phyloP scores from a whole-genome alignment of 495 filamentous ascomycete species.

The Penicillium steckii region DNA sequence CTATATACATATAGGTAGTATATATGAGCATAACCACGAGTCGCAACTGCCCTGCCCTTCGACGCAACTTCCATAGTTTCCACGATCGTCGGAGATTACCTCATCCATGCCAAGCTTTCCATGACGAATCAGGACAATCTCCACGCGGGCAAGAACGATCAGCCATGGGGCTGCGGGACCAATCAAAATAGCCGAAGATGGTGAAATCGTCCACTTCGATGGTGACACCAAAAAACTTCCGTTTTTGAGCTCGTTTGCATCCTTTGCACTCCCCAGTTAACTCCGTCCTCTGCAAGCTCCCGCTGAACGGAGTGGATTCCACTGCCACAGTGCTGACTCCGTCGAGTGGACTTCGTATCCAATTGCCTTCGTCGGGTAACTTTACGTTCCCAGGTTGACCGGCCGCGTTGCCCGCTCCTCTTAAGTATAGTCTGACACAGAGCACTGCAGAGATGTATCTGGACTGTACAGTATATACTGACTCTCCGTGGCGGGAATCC shows the following conservation, averaged over 20 bases:
- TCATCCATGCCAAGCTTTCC: constrained; percentile 9
- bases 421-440: no score
- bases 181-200: constrained; percentile 11
- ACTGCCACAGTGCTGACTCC: neutral
- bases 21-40: no score
- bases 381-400: neutral
- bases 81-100: constrained; percentile 8
- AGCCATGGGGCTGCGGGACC: constrained; percentile 3
- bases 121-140: constrained; percentile 19
- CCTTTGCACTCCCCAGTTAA: no score
- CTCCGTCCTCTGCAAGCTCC: no score
- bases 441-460: no score
- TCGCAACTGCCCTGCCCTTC: no score
- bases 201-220: constrained; percentile 19
- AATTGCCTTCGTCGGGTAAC: neutral
- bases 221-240: constrained; percentile 11
- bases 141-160: constrained; percentile 17
- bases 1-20: no score
- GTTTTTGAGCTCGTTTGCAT: neutral
- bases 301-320: no score
- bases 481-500: neutral
- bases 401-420: no score
- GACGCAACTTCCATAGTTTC: neutral
- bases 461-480: no score
- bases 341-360: neutral